phyloP scores from a whole-genome alignment of 2,329 filamentous ascomycete genomes.

The Aplosporella prunicola region DNA sequence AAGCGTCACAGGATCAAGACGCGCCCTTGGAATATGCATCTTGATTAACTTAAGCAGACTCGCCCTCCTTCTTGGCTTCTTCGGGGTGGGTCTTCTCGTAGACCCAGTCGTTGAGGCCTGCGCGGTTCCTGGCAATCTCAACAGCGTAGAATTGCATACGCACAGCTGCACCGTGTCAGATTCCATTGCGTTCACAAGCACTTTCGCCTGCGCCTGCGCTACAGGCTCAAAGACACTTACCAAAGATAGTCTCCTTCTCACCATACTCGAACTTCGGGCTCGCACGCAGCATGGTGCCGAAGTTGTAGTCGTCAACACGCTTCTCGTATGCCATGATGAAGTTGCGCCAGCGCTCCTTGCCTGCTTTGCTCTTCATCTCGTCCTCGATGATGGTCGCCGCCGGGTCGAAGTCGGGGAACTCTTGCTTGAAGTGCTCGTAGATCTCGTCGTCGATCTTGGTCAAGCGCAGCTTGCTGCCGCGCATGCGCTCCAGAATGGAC shows the following conservation, averaged over 20 bases:
- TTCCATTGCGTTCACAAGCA: not conserved
- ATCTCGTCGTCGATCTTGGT: constrained; percentile 96
- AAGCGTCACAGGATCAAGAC: too few relatives aligned
- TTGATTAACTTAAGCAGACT: not conserved
- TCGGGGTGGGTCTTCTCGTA: constrained; percentile 70
- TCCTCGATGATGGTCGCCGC: constrained; percentile 75
- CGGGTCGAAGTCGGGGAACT: constrained; percentile 90
- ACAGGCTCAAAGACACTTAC: constrained; percentile 37
- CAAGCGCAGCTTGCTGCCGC: constrained; percentile 77
- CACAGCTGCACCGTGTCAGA: constrained; percentile 37
- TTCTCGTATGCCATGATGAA: constrained; percentile 94
- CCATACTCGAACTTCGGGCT: constrained; percentile 77
- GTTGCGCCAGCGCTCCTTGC: constrained; percentile 89
- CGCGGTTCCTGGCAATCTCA: constrained; percentile 69
- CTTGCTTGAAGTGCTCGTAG: constrained; percentile 72
- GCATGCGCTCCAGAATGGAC: constrained; percentile 84
- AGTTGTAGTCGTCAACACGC: constrained; percentile 94
- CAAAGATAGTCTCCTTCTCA: constrained; percentile 84
- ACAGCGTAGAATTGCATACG: constrained; percentile 79
- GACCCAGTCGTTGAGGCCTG: constrained; percentile 92
- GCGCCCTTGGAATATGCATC: too few relatives aligned
- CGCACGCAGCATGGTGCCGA: constrained; percentile 82
- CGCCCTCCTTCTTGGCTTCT: constrained; percentile 30
- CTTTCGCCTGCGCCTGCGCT: not conserved
- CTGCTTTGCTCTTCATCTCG: constrained; percentile 92